A percentile compares a stretch with the other conserved stretches of the same genome.
These are phyloP conservation scores for Colletotrichum horii DNA, from an alignment of 2,329 filamentous ascomycete species.

Conservation along the genomic window DNA sequence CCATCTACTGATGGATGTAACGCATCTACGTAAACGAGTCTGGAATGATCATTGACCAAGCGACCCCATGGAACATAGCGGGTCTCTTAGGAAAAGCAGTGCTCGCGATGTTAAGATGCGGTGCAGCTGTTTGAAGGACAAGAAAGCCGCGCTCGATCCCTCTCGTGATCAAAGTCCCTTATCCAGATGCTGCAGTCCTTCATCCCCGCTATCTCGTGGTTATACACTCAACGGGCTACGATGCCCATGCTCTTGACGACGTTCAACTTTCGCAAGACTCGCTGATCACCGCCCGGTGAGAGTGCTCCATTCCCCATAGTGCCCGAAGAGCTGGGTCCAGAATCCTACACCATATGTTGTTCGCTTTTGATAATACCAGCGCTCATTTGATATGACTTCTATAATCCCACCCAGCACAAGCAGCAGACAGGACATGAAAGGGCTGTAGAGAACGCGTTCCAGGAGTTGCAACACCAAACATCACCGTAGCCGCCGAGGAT, in stretches of 20 bases:
- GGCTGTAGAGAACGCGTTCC: background rate
- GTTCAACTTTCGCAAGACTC: background rate
- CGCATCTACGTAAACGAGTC: rapidly evolving
- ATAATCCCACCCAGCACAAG: background rate
- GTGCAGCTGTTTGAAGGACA: background rate
- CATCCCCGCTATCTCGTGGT: background rate
- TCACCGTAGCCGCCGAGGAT: no score
- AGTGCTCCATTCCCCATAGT: background rate
- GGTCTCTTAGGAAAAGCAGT: no score
- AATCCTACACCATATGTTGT: no score
- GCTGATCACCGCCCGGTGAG: background rate
- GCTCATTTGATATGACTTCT: background rate
- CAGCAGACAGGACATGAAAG: background rate
- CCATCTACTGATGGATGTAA: background rate
- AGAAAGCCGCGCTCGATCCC: background rate
- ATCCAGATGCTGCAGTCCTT: rapidly evolving
- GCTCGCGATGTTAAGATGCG: background rate
- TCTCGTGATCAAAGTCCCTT: no score
- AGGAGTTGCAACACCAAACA: background rate
- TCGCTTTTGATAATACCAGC: background rate
- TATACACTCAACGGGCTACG: background rate
- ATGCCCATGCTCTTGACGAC: background rate
- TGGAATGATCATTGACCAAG: background rate
- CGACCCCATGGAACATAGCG: no score
- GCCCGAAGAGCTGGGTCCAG: no score